Percentiles rank a stretch among this genome's conserved stretches.
Conservation (phyloP, 306 rosid genomes). For the Cucumis cinereus region DNA sequence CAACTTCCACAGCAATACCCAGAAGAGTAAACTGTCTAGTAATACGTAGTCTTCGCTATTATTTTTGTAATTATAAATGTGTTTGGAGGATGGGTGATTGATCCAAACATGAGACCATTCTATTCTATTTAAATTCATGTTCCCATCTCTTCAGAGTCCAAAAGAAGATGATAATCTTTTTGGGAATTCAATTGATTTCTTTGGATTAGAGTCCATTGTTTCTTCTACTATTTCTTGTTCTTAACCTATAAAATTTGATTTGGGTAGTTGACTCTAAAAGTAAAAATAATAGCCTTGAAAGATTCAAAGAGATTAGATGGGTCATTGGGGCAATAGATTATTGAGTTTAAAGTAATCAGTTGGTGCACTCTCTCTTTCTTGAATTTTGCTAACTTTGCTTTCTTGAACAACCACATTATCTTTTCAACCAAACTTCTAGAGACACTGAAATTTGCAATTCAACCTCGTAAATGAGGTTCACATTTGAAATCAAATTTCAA, state of each 20-base stretch:
- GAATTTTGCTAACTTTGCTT: background rate
- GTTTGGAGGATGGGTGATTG: background rate
- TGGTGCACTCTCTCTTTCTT: background rate
- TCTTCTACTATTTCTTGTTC: background rate
- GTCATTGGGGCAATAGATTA: background rate
- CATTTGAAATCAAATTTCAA: background rate
- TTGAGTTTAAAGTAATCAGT: background rate
- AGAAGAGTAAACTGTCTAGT: background rate
- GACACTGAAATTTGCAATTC: background rate
- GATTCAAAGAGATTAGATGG: slow-evolving; percentile 1
- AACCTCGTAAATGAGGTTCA: background rate
- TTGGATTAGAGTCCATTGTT: background rate
- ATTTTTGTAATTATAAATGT: background rate
- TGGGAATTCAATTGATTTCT: background rate
- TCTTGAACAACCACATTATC: background rate
- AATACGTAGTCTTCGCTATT: background rate
- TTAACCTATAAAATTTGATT: background rate
- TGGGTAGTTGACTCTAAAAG: background rate
- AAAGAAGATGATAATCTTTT: background rate
- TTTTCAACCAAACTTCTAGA: background rate
- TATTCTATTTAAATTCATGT: background rate
- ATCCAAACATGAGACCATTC: background rate
- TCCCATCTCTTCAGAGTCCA: background rate
- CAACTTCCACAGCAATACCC: background rate
- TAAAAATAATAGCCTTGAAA: background rate